Conservation (phyloP, 2,329 filamentous ascomycete species). For the Nothomitra cinnamomea region DNA sequence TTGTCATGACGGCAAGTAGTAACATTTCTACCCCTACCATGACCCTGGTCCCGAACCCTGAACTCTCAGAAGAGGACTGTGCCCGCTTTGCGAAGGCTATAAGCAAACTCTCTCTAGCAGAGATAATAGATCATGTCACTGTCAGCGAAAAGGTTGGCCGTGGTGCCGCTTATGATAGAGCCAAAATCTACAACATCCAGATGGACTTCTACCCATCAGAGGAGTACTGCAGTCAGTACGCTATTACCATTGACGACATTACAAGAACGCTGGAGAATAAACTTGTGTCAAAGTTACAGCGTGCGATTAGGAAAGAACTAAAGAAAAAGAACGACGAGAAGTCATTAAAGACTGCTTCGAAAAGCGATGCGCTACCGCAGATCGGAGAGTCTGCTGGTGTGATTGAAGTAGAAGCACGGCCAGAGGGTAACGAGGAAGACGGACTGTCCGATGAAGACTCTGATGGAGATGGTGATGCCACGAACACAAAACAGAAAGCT, state of each 20-base stretch:
- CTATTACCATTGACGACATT: conserved; percentile 63
- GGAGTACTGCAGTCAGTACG: conserved; percentile 76
- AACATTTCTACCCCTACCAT: conserved; percentile 82
- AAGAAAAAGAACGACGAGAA: conserved; percentile 55
- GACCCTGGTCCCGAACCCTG: conserved; percentile 63
- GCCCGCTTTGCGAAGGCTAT: conserved; percentile 83
- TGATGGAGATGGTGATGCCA: conserved; percentile 61
- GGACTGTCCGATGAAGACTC: conserved; percentile 43
- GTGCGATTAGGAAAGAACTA: conserved; percentile 56
- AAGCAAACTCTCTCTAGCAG: conserved; percentile 65
- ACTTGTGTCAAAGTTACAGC: conserved; percentile 56
- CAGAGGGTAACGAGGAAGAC: conserved; percentile 24
- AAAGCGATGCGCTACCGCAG: conserved; percentile 52
- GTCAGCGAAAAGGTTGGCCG: conserved; percentile 66
- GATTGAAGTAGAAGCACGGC: conserved; percentile 32
- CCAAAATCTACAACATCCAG: conserved; percentile 71
- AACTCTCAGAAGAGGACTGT: conserved; percentile 49
- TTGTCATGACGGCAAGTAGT: conserved; percentile 89
- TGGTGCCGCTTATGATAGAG: conserved; percentile 48
- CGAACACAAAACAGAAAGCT: conserved; percentile 52
- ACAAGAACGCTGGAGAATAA: conserved; percentile 62
- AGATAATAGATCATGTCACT: conserved; percentile 64
- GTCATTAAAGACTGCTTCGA: conserved; percentile 33
- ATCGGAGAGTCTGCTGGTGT: conserved; percentile 47
- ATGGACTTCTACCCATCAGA: conserved; percentile 69